These are phyloP conservation scores for Lablab purpureus DNA, from an alignment of 306 rosid genomes.

Conservation along the genomic window DNA sequence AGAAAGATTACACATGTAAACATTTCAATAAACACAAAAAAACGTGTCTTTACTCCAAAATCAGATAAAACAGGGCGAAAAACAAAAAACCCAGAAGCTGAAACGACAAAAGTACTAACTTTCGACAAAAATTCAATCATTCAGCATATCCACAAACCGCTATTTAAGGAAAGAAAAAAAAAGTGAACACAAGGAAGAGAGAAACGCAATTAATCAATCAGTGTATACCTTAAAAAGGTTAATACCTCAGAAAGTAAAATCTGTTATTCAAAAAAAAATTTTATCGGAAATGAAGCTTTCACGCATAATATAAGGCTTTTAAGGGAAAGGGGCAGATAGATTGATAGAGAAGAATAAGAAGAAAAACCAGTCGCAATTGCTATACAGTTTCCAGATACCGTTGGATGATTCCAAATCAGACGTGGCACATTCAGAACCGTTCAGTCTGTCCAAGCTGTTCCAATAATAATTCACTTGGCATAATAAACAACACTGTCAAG, in stretches of 20 bases:
- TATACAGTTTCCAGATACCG: conserved; percentile 33
- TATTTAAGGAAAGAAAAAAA: conserved; percentile 9
- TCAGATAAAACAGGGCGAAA: conserved; percentile 24
- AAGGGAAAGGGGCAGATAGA: neutral
- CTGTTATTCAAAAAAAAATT: conserved; percentile 27
- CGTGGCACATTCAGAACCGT: conserved; percentile 26
- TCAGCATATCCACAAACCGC: conserved; percentile 34
- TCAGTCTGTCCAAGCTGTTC: conserved; percentile 41
- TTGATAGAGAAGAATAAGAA: neutral
- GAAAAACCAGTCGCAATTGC: neutral
- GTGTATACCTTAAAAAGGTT: conserved; percentile 50
- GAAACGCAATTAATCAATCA: conserved; percentile 21
- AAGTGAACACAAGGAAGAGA: neutral
- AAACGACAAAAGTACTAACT: conserved; percentile 49
- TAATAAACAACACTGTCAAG: conserved; percentile 9
- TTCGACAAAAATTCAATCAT: conserved; percentile 37
- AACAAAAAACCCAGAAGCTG: conserved; percentile 42
- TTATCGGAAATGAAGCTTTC: conserved; percentile 43
- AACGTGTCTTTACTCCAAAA: conserved; percentile 32
- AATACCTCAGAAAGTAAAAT: conserved; percentile 33
- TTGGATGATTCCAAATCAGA: conserved; percentile 34
- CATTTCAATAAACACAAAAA: neutral
- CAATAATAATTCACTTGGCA: conserved; percentile 46
- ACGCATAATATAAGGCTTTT: conserved; percentile 13
- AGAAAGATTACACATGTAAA: neutral